A percentile compares a stretch with the other conserved stretches of the same genome.
Conservation (phyloP, 2,329 filamentous ascomycete species). For the Chaetomium sp. region DNA sequence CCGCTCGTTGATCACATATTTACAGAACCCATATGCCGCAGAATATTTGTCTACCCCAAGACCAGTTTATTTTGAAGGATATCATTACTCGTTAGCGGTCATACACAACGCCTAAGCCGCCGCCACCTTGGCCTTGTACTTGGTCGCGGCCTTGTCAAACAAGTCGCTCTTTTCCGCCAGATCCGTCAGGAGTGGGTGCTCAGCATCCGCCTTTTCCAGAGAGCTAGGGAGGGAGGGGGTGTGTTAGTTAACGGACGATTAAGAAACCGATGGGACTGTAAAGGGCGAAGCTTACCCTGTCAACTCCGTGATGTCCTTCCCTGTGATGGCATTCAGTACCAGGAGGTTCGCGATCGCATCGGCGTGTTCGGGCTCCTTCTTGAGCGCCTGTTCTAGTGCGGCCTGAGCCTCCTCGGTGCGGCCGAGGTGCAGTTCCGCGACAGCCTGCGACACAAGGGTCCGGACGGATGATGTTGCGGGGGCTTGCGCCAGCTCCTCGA, state of each 20-base stretch:
- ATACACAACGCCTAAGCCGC: conserved; percentile 32
- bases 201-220: conserved; percentile 52
- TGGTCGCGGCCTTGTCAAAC: conserved; percentile 79
- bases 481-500: conserved; percentile 87
- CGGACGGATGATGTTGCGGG: conserved; percentile 70
- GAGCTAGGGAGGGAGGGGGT: conserved; percentile 32
- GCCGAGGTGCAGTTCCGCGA: conserved; percentile 86
- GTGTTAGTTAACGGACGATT: conserved; percentile 19
- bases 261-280: no score
- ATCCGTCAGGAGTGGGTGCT: conserved; percentile 67
- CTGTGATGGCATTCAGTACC: conserved; percentile 70
- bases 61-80: conserved; percentile 3
- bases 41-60: background rate
- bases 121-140: conserved; percentile 79
- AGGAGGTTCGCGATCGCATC: conserved; percentile 78
- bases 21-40: background rate
- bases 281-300: conserved; percentile 46
- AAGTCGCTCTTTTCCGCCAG: conserved; percentile 77
- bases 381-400: conserved; percentile 71
- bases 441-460: conserved; percentile 77
- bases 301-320: conserved; percentile 61
- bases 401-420: conserved; percentile 82
- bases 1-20: no score
- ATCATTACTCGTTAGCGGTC: conserved; percentile 15
- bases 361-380: conserved; percentile 63